Conservation (phyloP, 139 green algal species). For the Picochlorum costavermella region DNA sequence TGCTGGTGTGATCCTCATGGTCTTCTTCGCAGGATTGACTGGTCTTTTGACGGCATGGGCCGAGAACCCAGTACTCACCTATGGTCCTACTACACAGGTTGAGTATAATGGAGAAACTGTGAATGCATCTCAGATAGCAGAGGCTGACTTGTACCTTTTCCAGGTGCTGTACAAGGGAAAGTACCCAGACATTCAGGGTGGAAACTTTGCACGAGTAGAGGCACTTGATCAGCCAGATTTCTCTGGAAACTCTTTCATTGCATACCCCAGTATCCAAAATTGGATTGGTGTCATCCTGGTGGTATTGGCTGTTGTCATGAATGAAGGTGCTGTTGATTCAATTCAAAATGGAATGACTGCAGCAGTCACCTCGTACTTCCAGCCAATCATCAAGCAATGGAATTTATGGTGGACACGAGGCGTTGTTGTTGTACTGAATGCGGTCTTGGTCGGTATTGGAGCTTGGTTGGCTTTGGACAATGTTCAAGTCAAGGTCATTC, state of each 20-base stretch:
- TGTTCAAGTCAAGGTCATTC: constrained; percentile 8
- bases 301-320: constrained; percentile 64
- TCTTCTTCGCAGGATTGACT: constrained; percentile 53
- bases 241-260: background rate
- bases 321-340: constrained; percentile 56
- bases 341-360: constrained; percentile 45
- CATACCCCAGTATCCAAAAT: constrained; percentile 11
- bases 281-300: constrained; percentile 50
- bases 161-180: constrained; percentile 12
- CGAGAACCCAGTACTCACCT: background rate
- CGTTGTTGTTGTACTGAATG: constrained; percentile 59
- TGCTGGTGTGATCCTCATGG: constrained; percentile 23
- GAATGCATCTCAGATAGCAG: constrained; percentile 1
- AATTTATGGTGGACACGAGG: constrained; percentile 41
- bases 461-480: background rate
- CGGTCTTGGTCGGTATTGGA: constrained; percentile 43
- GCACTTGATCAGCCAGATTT: background rate
- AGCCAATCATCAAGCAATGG: constrained; percentile 20
- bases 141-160: constrained; percentile 55
- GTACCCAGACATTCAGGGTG: background rate
- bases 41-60: constrained; percentile 66
- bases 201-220: background rate
- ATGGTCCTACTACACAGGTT: constrained; percentile 14
- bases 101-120: background rate
- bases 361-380: constrained; percentile 26